phyloP scores from a whole-genome alignment of 345 rosid genomes.

The Conringia planisiliqua region DNA sequence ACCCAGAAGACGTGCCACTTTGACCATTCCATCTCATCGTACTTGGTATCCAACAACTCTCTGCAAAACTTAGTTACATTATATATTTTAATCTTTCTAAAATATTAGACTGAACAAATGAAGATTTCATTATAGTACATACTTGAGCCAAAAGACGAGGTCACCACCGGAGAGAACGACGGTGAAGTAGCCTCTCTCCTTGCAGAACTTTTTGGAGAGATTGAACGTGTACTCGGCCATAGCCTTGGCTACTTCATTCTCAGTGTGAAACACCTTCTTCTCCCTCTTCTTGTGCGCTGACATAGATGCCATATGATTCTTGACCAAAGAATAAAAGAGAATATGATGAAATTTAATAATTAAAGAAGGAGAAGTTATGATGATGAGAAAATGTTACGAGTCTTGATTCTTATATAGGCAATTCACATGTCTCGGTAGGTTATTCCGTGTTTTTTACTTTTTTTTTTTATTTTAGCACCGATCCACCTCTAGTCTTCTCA shows the following conservation, averaged over 20 bases:
- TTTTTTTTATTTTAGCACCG: too few relatives aligned
- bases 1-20: constrained; percentile 93
- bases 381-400: neutral
- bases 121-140: constrained; percentile 12
- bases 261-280: neutral
- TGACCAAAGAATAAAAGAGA: neutral
- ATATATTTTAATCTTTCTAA: neutral
- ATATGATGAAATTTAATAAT: neutral
- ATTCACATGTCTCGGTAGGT: too few relatives aligned
- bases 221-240: constrained; percentile 62
- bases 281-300: neutral
- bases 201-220: constrained; percentile 49
- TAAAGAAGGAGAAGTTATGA: neutral
- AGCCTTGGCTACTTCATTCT: constrained; percentile 38
- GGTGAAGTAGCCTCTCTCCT: constrained; percentile 56
- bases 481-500: too few relatives aligned
- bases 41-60: constrained; percentile 48
- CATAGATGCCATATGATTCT: neutral
- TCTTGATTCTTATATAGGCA: neutral
- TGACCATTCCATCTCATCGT: constrained; percentile 68
- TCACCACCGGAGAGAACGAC: constrained; percentile 83
- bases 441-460: too few relatives aligned
- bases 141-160: constrained; percentile 62
- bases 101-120: neutral
- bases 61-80: constrained; percentile 28